Percentiles rank a stretch among this genome's conserved stretches.
phyloP scores from a whole-genome alignment of 2,329 filamentous ascomycete genomes.

The Cladophialophora carrionii region DNA sequence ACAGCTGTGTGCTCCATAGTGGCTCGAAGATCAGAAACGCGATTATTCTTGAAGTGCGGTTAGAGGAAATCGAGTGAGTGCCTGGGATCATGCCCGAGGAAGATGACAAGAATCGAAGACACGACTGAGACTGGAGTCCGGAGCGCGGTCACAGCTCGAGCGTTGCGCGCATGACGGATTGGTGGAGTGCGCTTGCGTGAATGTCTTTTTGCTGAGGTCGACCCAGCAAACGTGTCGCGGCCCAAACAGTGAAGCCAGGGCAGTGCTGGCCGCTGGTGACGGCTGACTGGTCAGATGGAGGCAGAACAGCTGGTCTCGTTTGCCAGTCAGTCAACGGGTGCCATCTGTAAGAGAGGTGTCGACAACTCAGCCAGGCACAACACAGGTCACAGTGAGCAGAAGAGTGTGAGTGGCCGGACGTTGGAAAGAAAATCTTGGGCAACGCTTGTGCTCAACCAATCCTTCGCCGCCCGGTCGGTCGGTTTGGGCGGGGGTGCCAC shows the following conservation, averaged over 20 bases:
- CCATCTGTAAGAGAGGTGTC: slow-evolving; percentile 31
- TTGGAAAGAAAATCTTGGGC: background rate
- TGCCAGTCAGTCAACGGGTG: slow-evolving; percentile 30
- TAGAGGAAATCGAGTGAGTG: slow-evolving; percentile 20
- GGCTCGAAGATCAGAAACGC: slow-evolving; percentile 9
- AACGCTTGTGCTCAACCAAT: slow-evolving; percentile 7
- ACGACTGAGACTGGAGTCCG: slow-evolving; percentile 10
- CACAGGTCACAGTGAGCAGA: slow-evolving; percentile 4
- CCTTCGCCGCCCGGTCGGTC: slow-evolving; percentile 6
- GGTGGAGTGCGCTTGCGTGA: slow-evolving; percentile 12
- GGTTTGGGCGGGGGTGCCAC: background rate
- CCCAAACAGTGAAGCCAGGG: background rate
- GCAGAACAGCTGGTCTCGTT: slow-evolving; percentile 15
- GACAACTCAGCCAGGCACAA: slow-evolving; percentile 23
- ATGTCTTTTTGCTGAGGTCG: background rate
- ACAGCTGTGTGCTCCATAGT: slow-evolving; percentile 25
- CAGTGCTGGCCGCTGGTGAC: slow-evolving; percentile 1
- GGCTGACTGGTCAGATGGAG: slow-evolving; percentile 15
- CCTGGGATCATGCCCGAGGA: slow-evolving; percentile 18
- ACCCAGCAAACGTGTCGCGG: background rate
- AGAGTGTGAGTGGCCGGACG: slow-evolving; percentile 17
- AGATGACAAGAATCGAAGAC: slow-evolving; percentile 24
- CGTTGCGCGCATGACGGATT: slow-evolving; percentile 26
- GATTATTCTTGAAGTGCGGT: slow-evolving; percentile 17
- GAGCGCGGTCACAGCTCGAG: slow-evolving; percentile 30